Evolutionary conservation across 768 basidiomycete genomes (phyloP).

Genomic region (Lactarius hatsudake): DNA sequence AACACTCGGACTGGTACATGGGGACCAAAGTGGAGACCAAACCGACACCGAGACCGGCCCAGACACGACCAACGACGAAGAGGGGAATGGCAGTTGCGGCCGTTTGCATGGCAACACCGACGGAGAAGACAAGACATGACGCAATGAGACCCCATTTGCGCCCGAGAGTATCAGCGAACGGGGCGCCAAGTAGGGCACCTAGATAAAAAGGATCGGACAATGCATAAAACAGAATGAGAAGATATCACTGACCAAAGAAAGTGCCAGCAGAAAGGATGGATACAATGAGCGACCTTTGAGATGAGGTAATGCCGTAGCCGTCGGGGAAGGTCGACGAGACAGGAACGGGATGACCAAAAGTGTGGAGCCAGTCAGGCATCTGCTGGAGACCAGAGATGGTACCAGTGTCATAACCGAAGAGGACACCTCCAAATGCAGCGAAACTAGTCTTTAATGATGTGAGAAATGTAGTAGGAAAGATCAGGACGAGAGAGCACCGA

Average conservation of each 20-base stretch:
- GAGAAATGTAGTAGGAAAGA: not conserved
- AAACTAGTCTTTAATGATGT: constrained; percentile 30
- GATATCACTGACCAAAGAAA: constrained; percentile 53
- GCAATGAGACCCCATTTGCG: constrained; percentile 49
- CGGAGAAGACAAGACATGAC: constrained; percentile 49
- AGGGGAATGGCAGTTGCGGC: constrained; percentile 50
- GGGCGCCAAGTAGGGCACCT: constrained; percentile 53
- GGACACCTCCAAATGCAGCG: constrained; percentile 41
- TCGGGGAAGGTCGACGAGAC: constrained; percentile 26
- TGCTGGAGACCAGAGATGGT: constrained; percentile 74
- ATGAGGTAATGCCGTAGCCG: constrained; percentile 39
- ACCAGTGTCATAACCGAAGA: constrained; percentile 79
- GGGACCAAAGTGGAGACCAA: constrained; percentile 54
- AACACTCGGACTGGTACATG: constrained; percentile 33
- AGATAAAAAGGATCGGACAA: constrained; percentile 10
- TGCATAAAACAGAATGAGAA: constrained; percentile 2
- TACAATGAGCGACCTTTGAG: constrained; percentile 50
- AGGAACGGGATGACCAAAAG: constrained; percentile 43
- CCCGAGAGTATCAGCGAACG: constrained; percentile 53
- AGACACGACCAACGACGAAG: constrained; percentile 59
- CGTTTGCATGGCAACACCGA: constrained; percentile 67
- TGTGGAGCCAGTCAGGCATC: constrained; percentile 56
- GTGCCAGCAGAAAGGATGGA: constrained; percentile 86
- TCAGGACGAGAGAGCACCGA: constrained; percentile 14
- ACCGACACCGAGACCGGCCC: constrained; percentile 81